Evolutionary conservation across 176 grass and related monocot genomes (phyloP), one percentile per base, ranked within the genome.

Genomic region (Cenchrus fungigraminus): DNA sequence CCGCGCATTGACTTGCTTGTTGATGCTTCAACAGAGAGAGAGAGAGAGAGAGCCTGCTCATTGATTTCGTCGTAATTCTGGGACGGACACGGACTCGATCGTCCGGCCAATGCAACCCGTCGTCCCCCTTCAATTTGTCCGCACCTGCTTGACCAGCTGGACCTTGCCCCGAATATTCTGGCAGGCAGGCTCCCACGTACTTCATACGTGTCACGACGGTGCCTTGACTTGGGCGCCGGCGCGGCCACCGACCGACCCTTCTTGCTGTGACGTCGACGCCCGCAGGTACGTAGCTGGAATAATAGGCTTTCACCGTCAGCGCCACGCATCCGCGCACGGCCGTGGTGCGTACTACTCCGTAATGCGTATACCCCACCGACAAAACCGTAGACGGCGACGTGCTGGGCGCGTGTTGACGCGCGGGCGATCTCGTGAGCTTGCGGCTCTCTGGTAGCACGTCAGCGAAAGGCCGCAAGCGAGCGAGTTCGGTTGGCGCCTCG

Each of bases 11-110:
- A 44, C 71, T 20, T 32, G 12, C 59, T 20, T 20, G 6, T 20
- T 8, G 37, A 0, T 3, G 17, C 16, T 17, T 2, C 15, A 17
- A 4, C 13, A 56, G 3, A 56, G 5, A 5, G 12, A 52, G 5
- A 45, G 8, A 52, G 12, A 45, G 8, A 52, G 12, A 52, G 31
- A 15, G 4, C 13, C 13, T 53, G 13, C 51, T 2, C 15, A 17
- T 74, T 55, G 51, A 49, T 51, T 79, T 65, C 77, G 63, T 80
- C 29, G 78, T 68, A 54, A 68, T 80, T 80, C 62, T 54, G 46
- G 46, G 49, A 53, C 12, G 50, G 12, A 68, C 57, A 20, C 9
- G 29, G 28, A 37, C 12, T 5, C 1, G 31, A 56, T 22, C 50
- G 16, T 25, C 29, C 32, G 4, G 6, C 31, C 31, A 32, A 32